These are phyloP conservation scores for Coemansia sp. DNA, from an alignment of 192 early-diverging fungal genomes.

Conservation along the genomic window DNA sequence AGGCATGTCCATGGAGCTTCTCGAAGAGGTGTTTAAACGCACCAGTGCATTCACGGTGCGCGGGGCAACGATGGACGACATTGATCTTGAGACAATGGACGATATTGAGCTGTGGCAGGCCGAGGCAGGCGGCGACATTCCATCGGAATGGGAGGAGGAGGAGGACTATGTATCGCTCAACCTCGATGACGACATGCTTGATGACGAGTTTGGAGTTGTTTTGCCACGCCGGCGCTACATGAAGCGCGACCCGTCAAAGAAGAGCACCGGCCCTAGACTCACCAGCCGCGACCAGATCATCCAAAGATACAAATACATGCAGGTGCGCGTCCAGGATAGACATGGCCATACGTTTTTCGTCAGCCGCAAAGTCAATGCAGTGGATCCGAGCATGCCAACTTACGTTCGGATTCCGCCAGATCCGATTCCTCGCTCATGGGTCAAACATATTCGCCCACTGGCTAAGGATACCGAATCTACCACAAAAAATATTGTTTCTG, in stretches of 20 bases:
- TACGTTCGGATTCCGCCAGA: slow-evolving; percentile 84
- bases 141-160: slow-evolving; percentile 77
- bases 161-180: slow-evolving; percentile 58
- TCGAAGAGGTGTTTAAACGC: slow-evolving; percentile 88
- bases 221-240: slow-evolving; percentile 46
- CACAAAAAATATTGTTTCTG: slow-evolving; percentile 28
- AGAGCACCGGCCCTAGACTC: slow-evolving; percentile 55
- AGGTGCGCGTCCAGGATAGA: slow-evolving; percentile 80
- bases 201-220: slow-evolving; percentile 69
- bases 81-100: slow-evolving; percentile 53
- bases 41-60: slow-evolving; percentile 81
- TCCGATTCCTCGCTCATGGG: slow-evolving; percentile 87
- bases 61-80: slow-evolving; percentile 50
- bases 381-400: slow-evolving; percentile 83
- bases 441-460: slow-evolving; percentile 68
- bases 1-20: slow-evolving; percentile 70
- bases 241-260: slow-evolving; percentile 39
- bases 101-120: slow-evolving; percentile 77
- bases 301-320: slow-evolving; percentile 83
- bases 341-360: slow-evolving; percentile 84
- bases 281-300: slow-evolving; percentile 68
- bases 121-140: slow-evolving; percentile 71
- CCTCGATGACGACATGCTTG: slow-evolving; percentile 77
- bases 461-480: slow-evolving; percentile 33
- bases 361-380: slow-evolving; percentile 78